phyloP scores from a whole-genome alignment of 2,329 filamentous ascomycete genomes.

The Penicillium corylophilum region DNA sequence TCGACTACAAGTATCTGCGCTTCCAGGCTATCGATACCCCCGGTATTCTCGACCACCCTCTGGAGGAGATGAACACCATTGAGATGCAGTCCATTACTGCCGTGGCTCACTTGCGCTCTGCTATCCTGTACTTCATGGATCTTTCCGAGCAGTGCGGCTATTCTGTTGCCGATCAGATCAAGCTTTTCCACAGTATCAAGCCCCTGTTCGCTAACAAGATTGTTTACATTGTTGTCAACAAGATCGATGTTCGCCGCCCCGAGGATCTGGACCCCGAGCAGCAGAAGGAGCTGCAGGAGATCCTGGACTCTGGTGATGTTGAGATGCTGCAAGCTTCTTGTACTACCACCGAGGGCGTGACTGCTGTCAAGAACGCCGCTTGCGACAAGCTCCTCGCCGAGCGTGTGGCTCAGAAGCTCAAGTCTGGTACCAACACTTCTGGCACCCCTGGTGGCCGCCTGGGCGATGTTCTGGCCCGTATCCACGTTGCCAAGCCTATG shows the following conservation, averaged over 20 bases:
- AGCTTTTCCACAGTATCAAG: constrained; percentile 94
- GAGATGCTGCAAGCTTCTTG: constrained; percentile 93
- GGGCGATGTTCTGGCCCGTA: constrained; percentile 86
- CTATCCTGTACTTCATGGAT: constrained; percentile 98
- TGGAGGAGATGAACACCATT: constrained; percentile 99
- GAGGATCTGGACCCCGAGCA: constrained; percentile 81
- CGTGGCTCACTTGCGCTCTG: constrained; percentile 91
- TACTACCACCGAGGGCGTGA: constrained; percentile 90
- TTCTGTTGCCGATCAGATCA: constrained; percentile 86
- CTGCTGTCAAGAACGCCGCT: constrained; percentile 89
- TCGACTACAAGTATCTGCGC: constrained; percentile 90
- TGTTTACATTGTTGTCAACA: constrained; percentile 96
- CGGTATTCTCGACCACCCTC: constrained; percentile 94
- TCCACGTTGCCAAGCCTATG: constrained; percentile 94
- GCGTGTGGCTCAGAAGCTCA: constrained; percentile 91
- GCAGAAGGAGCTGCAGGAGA: constrained; percentile 72
- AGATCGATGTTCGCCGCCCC: constrained; percentile 87
- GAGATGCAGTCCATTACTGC: constrained; percentile 99
- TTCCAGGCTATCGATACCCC: constrained; percentile 96
- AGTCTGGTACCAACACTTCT: constrained; percentile 75
- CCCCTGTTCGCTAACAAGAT: constrained; percentile 96
- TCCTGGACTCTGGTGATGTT: constrained; percentile 84
- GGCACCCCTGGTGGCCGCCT: constrained; percentile 78
- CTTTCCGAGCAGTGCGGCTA: constrained; percentile 96
- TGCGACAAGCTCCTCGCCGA: constrained; percentile 92